Evolutionary conservation across 2,329 filamentous ascomycete species (phyloP), one percentile per base, ranked within the genome.

Genomic region (Claviceps cyperi): DNA sequence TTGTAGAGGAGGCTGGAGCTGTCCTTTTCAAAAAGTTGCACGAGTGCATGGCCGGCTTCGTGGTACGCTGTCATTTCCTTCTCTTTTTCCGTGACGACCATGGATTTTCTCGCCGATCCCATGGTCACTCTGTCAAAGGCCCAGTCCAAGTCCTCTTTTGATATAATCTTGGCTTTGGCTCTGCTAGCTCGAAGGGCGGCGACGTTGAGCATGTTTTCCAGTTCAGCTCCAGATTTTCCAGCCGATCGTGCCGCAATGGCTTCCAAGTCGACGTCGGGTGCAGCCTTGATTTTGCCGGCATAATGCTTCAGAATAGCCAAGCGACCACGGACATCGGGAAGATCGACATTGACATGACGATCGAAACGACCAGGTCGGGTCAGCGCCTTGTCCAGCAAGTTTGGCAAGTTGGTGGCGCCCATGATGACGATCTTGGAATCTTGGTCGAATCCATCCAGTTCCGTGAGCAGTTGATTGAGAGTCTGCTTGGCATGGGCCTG

Each of bases 41-140:
- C 87, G 15, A 98, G 78, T 8, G 92, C 89, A 66, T 98, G 92
- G 2, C 92, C 92, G 50, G 91, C 94, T 69, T 98, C 92, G 62
- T 95, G 89, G 61, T 94, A 95, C 1, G 89, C 89, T n/a, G 90
- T 95, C 75, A 89, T 83, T 58, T 92, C 78, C 71, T 94, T 97
- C 69, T 98, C 92, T 69, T 94, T 89, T 55, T 91, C 81, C 43
- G 84, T 86, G 50, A 98, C 91, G 50, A 96, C 78, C 69, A 91
- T 88, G 57, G 84, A 94, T 64, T 83, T 86, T 62, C 84, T 81
- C 70, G 98, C 92, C 2, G 91, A 86, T 38, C 92, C 92, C 88
- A 98, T 95, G 65, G 95, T 84, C 49, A 98, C 86, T 69, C 92
- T 92, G 71, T 98, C 92, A 69, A 94, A 97, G 51, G 92, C 92